Evolutionary conservation across 2,329 filamentous ascomycete genomes (phyloP).

Genomic region (Macrophomina tecta): DNA sequence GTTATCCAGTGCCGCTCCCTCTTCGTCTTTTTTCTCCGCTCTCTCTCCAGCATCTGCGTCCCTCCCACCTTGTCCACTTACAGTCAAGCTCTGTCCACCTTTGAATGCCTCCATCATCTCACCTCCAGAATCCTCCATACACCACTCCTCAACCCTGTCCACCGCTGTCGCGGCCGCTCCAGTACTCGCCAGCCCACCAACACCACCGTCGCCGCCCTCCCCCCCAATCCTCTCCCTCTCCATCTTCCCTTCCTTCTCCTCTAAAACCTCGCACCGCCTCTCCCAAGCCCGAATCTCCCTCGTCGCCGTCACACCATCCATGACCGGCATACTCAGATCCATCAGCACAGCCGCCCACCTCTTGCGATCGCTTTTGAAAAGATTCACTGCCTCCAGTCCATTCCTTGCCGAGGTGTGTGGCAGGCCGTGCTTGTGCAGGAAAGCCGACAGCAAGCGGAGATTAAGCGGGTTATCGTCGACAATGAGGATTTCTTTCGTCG

Average conservation of each 20-base stretch:
- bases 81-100: too few relatives aligned
- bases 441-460: slow-evolving; percentile 43
- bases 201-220: too few relatives aligned
- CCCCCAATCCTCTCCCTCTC: background rate
- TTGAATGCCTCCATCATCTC: too few relatives aligned
- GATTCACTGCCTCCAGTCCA: slow-evolving; percentile 43
- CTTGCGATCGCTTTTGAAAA: slow-evolving; percentile 34
- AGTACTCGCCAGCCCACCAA: too few relatives aligned
- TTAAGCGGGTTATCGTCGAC: slow-evolving; percentile 51
- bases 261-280: background rate
- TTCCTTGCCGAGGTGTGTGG: slow-evolving; percentile 41
- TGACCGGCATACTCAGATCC: slow-evolving; percentile 64
- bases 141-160: too few relatives aligned
- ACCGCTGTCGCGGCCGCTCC: too few relatives aligned
- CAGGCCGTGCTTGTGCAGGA: slow-evolving; percentile 43
- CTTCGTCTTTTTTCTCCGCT: background rate
- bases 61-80: too few relatives aligned
- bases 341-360: slow-evolving; percentile 44
- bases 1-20: background rate
- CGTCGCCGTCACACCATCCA: slow-evolving; percentile 59
- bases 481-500: slow-evolving; percentile 38
- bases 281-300: slow-evolving; percentile 46
- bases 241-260: too few relatives aligned
- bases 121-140: too few relatives aligned
- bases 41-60: too few relatives aligned